Evolutionary conservation across 305 asterid species (phyloP).

Genomic region (Rubia balearica): DNA sequence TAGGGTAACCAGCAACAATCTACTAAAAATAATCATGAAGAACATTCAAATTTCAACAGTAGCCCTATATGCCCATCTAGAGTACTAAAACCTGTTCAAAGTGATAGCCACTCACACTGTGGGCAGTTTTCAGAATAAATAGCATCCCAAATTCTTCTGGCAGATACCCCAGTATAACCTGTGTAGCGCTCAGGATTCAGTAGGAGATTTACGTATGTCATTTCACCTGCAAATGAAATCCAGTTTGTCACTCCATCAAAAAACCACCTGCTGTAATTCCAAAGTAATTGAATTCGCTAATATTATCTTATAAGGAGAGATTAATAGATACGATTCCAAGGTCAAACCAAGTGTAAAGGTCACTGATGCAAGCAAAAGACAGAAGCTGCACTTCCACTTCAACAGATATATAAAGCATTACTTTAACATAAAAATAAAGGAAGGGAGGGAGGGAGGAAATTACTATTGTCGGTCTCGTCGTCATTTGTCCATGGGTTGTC

Average conservation of each 20-base stretch:
- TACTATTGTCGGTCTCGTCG: conserved; percentile 93
- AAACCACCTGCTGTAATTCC: not conserved
- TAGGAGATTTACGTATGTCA: conserved; percentile 92
- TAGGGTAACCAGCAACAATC: not conserved
- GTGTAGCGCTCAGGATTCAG: conserved; percentile 93
- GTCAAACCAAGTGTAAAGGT: not conserved
- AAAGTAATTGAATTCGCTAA: not conserved
- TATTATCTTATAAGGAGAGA: not conserved
- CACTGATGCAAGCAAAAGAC: not conserved
- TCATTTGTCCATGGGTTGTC: conserved; percentile 97
- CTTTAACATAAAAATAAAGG: conserved; percentile 10
- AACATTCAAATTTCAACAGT: not conserved
- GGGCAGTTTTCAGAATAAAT: conserved; percentile 90
- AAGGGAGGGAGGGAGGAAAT: conserved; percentile 14
- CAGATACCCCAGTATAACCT: conserved; percentile 91
- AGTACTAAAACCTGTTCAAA: not conserved
- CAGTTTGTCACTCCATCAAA: conserved; percentile 10
- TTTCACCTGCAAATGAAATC: conserved; percentile 55
- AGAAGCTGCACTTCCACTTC: not conserved
- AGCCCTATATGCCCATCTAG: not conserved
- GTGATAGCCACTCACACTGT: conserved; percentile 48
- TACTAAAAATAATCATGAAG: not conserved
- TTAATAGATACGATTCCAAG: not conserved
- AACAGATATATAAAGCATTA: conserved; percentile 4
- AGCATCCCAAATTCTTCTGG: conserved; percentile 96